phyloP scores from a whole-genome alignment of 306 rosid genomes.

The Malus sylvestris region DNA sequence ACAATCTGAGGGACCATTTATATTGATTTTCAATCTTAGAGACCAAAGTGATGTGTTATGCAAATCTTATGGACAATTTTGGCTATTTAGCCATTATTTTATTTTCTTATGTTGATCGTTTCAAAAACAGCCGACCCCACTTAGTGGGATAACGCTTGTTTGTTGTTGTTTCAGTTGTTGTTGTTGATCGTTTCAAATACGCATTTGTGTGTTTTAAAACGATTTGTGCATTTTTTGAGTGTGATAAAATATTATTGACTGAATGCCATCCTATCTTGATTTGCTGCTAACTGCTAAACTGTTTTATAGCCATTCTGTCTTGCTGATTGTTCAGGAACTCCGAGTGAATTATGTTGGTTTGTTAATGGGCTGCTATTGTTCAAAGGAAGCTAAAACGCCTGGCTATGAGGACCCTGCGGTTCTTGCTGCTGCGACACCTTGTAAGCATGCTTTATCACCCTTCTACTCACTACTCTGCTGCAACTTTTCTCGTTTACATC shows the following conservation, averaged over 20 bases:
- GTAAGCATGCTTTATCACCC: constrained; percentile 48
- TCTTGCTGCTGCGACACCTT: constrained; percentile 93
- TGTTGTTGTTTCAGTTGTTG: too few species aligned
- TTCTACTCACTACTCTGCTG: constrained; percentile 4
- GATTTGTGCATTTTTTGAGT: not conserved
- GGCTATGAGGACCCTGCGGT: constrained; percentile 62
- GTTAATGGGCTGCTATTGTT: constrained; percentile 65
- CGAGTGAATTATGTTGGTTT: constrained; percentile 25
- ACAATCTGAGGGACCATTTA: too few species aligned
- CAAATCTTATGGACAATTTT: too few species aligned
- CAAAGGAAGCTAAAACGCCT: constrained; percentile 38
- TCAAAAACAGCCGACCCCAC: too few species aligned
- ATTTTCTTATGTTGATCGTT: not conserved
- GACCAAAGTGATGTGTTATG: too few species aligned
- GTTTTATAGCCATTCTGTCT: not conserved
- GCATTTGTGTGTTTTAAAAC: not conserved
- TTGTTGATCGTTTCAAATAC: not conserved
- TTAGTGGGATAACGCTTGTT: too few species aligned
- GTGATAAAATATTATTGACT: not conserved
- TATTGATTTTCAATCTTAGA: too few species aligned
- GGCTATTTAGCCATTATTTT: not conserved
- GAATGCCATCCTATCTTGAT: not conserved
- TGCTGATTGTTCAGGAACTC: constrained; percentile 9
- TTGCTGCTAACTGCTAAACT: not conserved
- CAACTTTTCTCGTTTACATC: constrained; percentile 13